A percentile compares a stretch with the other conserved stretches of the same genome.
Conservation (phyloP, 805 yeast genomes). For the Candida incommunis region DNA sequence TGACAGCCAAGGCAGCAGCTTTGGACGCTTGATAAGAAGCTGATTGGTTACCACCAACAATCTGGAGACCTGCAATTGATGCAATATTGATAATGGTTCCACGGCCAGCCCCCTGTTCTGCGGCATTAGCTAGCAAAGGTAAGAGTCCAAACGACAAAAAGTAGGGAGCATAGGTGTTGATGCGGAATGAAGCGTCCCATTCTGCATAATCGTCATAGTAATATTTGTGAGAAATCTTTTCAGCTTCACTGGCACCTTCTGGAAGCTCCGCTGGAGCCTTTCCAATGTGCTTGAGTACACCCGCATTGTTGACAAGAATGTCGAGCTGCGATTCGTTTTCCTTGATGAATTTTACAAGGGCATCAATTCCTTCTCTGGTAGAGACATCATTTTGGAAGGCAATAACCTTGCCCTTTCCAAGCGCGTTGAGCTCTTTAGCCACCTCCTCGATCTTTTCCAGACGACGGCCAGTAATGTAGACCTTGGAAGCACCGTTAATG, state of each 20-base stretch:
- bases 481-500: constrained; percentile 55
- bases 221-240: constrained; percentile 5
- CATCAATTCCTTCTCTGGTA: constrained; percentile 6
- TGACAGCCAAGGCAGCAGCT: constrained; percentile 44
- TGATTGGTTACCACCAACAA: constrained; percentile 24
- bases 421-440: constrained; percentile 11
- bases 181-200: constrained; percentile 5
- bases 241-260: constrained; percentile 1
- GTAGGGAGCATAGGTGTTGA: constrained; percentile 7
- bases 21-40: constrained; percentile 48
- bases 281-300: constrained; percentile 7
- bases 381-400: constrained; percentile 7
- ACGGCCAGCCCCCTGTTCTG: constrained; percentile 30
- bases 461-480: constrained; percentile 45
- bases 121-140: constrained; percentile 8
- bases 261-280: not conserved
- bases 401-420: constrained; percentile 8
- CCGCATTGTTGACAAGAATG: constrained; percentile 24
- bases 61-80: constrained; percentile 34
- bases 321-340: constrained; percentile 12
- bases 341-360: constrained; percentile 5
- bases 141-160: constrained; percentile 8
- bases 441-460: constrained; percentile 36
- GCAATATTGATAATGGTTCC: constrained; percentile 40
- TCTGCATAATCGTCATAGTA: constrained; percentile 5